A percentile compares a stretch with the other conserved stretches of the same genome.
Evolutionary conservation across 768 basidiomycete genomes (phyloP).

Genomic region (Botryobasidium botryosum): DNA sequence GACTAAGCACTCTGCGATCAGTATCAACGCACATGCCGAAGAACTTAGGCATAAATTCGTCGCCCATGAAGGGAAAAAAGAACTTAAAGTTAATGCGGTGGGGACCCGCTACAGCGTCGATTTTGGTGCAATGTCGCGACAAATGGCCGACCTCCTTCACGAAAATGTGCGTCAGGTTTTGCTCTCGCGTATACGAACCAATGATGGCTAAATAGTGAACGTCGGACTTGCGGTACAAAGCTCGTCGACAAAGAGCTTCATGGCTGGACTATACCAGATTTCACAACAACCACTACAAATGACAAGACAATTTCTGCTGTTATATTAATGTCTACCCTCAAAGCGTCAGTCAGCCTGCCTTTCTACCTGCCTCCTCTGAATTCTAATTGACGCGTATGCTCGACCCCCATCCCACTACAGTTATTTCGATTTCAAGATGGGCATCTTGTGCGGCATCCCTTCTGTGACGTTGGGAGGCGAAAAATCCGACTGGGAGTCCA

Average conservation of each 20-base stretch:
- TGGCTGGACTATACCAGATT: conserved; percentile 1
- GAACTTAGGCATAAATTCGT: not conserved
- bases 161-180: too few relatives aligned
- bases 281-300: conserved; percentile 5
- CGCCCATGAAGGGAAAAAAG: not conserved
- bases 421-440: too few relatives aligned
- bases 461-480: too few relatives aligned
- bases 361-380: too few relatives aligned
- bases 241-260: conserved; percentile 1
- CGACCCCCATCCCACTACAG: too few relatives aligned
- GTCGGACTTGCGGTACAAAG: too few relatives aligned
- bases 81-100: not conserved
- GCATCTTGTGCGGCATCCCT: too few relatives aligned
- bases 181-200: too few relatives aligned
- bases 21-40: not conserved
- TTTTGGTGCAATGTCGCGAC: not conserved
- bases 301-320: not conserved
- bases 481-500: too few relatives aligned
- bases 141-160: not conserved
- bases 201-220: too few relatives aligned
- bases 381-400: too few relatives aligned
- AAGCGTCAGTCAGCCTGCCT: not conserved
- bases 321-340: conserved; percentile 6
- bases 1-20: not conserved
- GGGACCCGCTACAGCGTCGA: not conserved